Base-by-base conservation (phyloP, 129 eudicot genomes). In the Heracleum sosnowskyi region DNA sequence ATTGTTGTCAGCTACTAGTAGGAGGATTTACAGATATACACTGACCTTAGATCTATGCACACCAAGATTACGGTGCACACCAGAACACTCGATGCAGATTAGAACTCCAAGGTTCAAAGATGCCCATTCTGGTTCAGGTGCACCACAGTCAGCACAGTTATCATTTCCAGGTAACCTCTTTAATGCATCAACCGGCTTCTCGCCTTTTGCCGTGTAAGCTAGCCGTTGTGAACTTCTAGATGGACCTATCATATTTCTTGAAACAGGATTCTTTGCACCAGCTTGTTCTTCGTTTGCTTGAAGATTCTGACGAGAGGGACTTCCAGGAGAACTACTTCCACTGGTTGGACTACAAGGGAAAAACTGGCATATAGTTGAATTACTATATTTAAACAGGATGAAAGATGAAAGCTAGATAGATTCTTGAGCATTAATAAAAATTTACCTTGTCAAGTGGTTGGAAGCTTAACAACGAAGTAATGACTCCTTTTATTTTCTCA, bases 51-150 rank as follows among this genome's bases (percentile, higher is more conserved):
- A 94, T 85, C 91, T 86, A 82, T 94, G 98, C 7, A 92, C 97
- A 35, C 98, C 98, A 79, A 94, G 96, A 79, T 94, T 94, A 40
- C 98, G 96, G 77, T 94, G 98, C 77, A 94, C 86, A 77, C 98
- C 98, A 82, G 98, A 94, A 70, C 98, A 94, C 81, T 94, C 96
- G 0, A 94, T 94, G 83, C 98, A 91, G 24, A 94, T 85, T 80
- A 94, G 97, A 74, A 91, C 70, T n/a, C 98, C 97, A 47, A 94
- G 96, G 84, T 94, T 94, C 81, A 94, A 80, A 80, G 98, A 94
- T 79, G 98, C 98, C 98, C 98, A 91, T 53, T 94, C 98, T 7
- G 98, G 98, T 71, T 84, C 97, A 76, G 93, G 89, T n/a, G 97
- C 92, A 73, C 97, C 93, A 82, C 98, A 94, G 86, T 94, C 98